Evolutionary conservation across 2,329 filamentous ascomycete species (phyloP), one percentile per base, ranked within the genome.

Genomic region (Sphaerostilbella broomeana): DNA sequence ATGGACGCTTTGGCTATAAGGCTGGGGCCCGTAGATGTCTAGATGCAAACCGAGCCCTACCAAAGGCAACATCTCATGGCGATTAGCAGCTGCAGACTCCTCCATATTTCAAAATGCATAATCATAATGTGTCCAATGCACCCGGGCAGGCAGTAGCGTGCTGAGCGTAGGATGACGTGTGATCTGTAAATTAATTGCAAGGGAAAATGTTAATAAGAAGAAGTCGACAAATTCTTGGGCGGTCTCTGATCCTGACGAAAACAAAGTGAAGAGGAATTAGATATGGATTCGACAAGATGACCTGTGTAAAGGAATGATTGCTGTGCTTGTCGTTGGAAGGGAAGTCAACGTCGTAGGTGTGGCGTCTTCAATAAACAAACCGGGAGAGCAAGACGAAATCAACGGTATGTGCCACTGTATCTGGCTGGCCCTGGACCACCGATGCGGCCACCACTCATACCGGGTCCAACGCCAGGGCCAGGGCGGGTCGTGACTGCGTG

Each of bases 401-500:
- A 81, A 54, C 79, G 78, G 61, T 77, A 84, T 50, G 67, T 60
- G 51, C 68, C 67, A 50, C 68, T 69, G 56, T 74, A 82, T 40
- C 79, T 42, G 15, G 42, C 73, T 52, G 75, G 64, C 41, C 70
- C 72, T 37, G 76, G 73, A 46, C 72, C 72, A 46, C 72, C 72
- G 59, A 80, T 68, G 24, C 75, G 78, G 38, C 64, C 56, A 38
- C 64, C 56, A 17, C 68, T 65, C 52, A 85, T 72, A 44, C 78
- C 71, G 44, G 81, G 73, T 15, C 86, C 84, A 50, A 80, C 76
- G 20, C 86, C 85, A 49, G 89, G 87, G 28, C 89, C 90, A 45
- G 90, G 89, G 40, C 89, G 86, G 52, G 88, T 95, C 37, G 85
- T 77, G 51, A 88, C 79, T 33, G 86, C 87, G 25, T 89, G 90